Evolutionary conservation across 768 basidiomycete species (phyloP), one percentile per base, ranked within the genome.

Genomic region (Boletus patriciae): DNA sequence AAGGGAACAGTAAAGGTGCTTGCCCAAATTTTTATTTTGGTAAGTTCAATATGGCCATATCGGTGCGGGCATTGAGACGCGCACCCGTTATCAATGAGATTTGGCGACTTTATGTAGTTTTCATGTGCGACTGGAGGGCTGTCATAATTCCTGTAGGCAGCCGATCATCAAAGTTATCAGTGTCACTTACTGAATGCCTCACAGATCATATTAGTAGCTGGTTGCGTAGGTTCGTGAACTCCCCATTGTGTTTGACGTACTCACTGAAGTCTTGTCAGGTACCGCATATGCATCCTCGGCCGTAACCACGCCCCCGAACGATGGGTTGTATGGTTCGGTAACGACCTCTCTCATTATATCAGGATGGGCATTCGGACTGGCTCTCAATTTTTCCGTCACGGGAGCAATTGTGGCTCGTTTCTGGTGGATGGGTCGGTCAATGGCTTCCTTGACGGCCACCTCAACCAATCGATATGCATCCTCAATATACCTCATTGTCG

Each of bases 81-180:
- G 3, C 19, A 12, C 29, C 29, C 18, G 6, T n/a, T 33, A n/a
- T 23, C 41, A 3, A 46, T 10, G 11, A 58, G 53, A 46, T 41
- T 23, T 56, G 48, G 48, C 27, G 54, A 27, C 44, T 58, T 23
- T 46, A 50, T n/a, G 53, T 41, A 19, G 37, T 58, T 46, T 55
- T 36, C 43, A 12, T 36, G 43, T 10, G 12, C 18, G 15, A 50
- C 11, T 46, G 57, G 57, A 55, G 25, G 42, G 23, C 55, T 21
- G 1, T 27, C 19, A 8, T 57, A 43, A 2, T 47, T n/a, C 50
- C 45, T 34, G 57, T 50, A 37, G n/a, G 53, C 2, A 13, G 45
- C 16, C n/a, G 3, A 31, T 18, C 15, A 23, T 21, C 6, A 3
- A 54, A 16, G 23, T 46, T 0, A 13, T 27, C 34, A 6, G 16